These are phyloP conservation scores for Solanum etuberosum DNA, from an alignment of 257 asterid genomes.

Conservation along the genomic window DNA sequence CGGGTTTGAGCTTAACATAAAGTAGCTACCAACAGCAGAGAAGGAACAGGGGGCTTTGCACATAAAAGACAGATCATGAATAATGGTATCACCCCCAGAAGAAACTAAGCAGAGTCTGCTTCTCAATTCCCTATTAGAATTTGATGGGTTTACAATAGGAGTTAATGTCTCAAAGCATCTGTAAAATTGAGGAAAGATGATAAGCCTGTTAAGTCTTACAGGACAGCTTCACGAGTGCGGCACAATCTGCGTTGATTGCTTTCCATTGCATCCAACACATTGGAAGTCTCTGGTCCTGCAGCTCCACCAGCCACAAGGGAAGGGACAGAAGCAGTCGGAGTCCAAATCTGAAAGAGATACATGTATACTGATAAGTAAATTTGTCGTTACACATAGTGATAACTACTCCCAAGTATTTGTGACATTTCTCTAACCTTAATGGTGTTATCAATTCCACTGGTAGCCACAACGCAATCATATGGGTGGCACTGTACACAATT, in stretches of 20 bases:
- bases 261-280: constrained; percentile 68
- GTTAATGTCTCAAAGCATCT: neutral
- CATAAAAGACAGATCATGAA: neutral
- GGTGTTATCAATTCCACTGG: constrained; percentile 96
- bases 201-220: constrained; percentile 31
- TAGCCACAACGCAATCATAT: constrained; percentile 69
- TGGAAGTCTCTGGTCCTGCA: constrained; percentile 59
- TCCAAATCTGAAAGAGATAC: constrained; percentile 60
- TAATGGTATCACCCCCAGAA: neutral
- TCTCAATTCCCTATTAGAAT: neutral
- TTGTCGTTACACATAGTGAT: neutral
- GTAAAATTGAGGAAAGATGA: neutral
- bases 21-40: neutral
- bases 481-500: constrained; percentile 96
- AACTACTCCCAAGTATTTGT: neutral
- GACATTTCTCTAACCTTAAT: constrained; percentile 57
- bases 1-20: neutral
- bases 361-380: neutral
- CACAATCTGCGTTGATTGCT: constrained; percentile 65
- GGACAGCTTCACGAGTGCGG: constrained; percentile 51
- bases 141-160: neutral
- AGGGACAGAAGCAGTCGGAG: constrained; percentile 66
- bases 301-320: constrained; percentile 66
- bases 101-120: neutral
- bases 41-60: neutral